Conservation (phyloP, 73 alveolate genomes). For the Symbiodinium pilosum region DNA sequence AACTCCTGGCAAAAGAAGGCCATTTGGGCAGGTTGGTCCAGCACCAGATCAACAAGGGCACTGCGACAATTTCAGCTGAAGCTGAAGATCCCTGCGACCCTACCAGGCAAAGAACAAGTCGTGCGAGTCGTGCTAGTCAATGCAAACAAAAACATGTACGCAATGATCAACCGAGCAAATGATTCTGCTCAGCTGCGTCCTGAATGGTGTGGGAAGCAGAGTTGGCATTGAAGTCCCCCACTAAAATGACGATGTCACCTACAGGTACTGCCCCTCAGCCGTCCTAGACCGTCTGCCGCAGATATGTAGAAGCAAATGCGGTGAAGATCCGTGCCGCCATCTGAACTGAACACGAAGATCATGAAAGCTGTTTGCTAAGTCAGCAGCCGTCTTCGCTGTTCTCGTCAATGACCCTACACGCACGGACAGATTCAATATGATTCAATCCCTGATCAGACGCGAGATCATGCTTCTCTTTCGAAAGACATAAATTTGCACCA, state of each 20-base stretch:
- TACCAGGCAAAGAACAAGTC: no score
- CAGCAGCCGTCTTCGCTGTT: conserved; percentile 24
- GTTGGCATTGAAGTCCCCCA: conserved; percentile 72
- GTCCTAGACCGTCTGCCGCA: no score
- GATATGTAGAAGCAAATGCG: not conserved
- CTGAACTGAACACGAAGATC: not conserved
- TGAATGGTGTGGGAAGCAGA: conserved; percentile 28
- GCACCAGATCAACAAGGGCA: not conserved
- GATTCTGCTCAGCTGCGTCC: conserved; percentile 2
- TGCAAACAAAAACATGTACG: no score
- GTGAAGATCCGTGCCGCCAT: not conserved
- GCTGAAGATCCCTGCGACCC: no score
- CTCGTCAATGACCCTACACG: conserved; percentile 46
- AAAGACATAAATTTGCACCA: not conserved
- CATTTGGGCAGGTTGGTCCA: not conserved
- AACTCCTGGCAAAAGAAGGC: conserved; percentile 7
- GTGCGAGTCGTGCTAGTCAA: no score
- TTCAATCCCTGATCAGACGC: not conserved
- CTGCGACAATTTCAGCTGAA: no score
- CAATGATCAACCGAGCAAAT: no score
- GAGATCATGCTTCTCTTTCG: not conserved
- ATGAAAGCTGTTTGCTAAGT: not conserved
- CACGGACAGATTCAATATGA: not conserved
- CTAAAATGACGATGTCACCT: conserved; percentile 54
- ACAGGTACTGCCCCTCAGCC: not conserved